These are phyloP conservation scores for Botrytis galanthina DNA, from an alignment of 2,329 filamentous ascomycete species.

Conservation along the genomic window DNA sequence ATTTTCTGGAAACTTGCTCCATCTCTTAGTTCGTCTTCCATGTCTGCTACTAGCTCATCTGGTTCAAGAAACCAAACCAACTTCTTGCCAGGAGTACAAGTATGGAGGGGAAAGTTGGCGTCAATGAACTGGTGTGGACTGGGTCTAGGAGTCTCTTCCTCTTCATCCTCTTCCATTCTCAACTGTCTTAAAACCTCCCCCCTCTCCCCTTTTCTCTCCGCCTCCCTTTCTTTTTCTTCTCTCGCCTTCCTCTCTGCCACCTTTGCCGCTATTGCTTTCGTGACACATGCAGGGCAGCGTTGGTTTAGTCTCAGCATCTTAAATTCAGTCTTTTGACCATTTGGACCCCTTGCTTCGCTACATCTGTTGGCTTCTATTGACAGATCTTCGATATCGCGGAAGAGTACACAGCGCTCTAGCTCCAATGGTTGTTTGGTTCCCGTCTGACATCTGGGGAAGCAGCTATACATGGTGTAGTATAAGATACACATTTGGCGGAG, in stretches of 20 bases:
- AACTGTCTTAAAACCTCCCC: background rate
- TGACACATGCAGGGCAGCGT: background rate
- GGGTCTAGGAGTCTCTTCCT: background rate
- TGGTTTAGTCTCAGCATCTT: background rate
- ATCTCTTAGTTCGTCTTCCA: constrained; percentile 31
- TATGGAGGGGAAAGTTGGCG: background rate
- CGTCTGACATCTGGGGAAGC: background rate
- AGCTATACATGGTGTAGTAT: background rate
- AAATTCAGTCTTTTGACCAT: background rate
- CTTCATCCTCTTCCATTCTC: constrained; percentile 2
- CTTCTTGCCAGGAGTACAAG: constrained; percentile 36
- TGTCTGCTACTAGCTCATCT: constrained; percentile 33
- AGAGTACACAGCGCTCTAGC: background rate
- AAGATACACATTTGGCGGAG: background rate
- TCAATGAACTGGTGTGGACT: background rate
- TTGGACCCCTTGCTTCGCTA: background rate
- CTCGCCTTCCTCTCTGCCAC: background rate
- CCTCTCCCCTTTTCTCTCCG: background rate
- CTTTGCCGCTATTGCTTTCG: background rate
- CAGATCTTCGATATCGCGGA: background rate
- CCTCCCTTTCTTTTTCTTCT: background rate
- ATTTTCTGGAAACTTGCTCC: background rate
- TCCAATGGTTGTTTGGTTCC: background rate
- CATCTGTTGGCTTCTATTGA: background rate
- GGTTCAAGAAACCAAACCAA: constrained; percentile 41